Conservation (phyloP, 441 rosid genomes). For the Euphorbia schlechtendalii region DNA sequence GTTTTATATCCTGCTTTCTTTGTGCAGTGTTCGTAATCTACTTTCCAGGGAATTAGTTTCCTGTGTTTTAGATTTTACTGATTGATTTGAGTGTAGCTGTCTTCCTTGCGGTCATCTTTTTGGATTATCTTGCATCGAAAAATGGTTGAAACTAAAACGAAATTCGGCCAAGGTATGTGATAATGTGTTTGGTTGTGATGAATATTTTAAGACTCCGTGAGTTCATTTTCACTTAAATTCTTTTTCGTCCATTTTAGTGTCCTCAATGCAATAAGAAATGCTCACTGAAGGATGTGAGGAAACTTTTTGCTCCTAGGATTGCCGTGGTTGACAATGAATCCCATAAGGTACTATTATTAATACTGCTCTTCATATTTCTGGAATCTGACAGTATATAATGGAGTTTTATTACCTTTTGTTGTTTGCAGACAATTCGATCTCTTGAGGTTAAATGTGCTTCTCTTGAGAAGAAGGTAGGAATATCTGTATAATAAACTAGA, state of each 20-base stretch:
- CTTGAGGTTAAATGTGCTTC: constrained; percentile 61
- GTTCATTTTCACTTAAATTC: background rate
- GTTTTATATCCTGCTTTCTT: background rate
- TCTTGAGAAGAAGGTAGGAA: constrained; percentile 50
- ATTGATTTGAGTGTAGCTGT: constrained; percentile 42
- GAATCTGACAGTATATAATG: background rate
- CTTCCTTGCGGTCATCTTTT: constrained; percentile 90
- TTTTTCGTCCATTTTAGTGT: constrained; percentile 39
- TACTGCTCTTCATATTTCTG: constrained; percentile 3
- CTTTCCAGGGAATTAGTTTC: background rate
- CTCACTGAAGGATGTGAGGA: constrained; percentile 55
- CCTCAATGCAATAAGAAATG: constrained; percentile 72
- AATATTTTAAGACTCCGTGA: constrained; percentile 1
- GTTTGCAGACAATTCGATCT: constrained; percentile 49
- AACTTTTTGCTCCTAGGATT: constrained; percentile 61
- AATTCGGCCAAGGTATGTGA: constrained; percentile 51
- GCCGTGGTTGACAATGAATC: constrained; percentile 66
- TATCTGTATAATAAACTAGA: background rate
- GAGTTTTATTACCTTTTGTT: constrained; percentile 14
- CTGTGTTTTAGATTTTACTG: background rate
- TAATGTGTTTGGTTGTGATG: constrained; percentile 2
- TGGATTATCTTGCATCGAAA: constrained; percentile 72
- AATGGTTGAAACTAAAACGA: constrained; percentile 55
- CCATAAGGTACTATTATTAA: constrained; percentile 38
- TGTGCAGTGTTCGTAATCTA: background rate